phyloP scores from a whole-genome alignment of 1,139 yeast species.

The Candida gigantensis region DNA sequence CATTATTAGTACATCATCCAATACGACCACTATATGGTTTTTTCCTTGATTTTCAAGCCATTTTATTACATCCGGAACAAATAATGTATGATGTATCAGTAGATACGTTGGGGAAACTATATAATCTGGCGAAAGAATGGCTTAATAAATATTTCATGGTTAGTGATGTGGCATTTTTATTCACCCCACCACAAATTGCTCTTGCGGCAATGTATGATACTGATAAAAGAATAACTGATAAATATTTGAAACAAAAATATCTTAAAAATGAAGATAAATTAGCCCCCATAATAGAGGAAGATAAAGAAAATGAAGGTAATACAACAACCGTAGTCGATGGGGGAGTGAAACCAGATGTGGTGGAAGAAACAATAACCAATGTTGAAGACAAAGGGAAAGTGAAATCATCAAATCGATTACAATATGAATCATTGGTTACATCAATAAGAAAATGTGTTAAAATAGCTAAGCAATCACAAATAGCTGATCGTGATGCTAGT shows the following conservation, averaged over 20 bases:
- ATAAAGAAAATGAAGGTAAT: conserved; percentile 12
- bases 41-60: conserved; percentile 79
- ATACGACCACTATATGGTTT: conserved; percentile 88
- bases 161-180: conserved; percentile 75
- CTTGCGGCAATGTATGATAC: conserved; percentile 75
- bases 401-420: conserved; percentile 19
- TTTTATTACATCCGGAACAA: conserved; percentile 45
- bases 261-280: conserved; percentile 18
- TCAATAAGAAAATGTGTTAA: conserved; percentile 53
- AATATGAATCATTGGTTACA: conserved; percentile 44
- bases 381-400: conserved; percentile 9
- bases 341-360: conserved; percentile 11
- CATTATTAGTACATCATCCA: conserved; percentile 85
- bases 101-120: conserved; percentile 52
- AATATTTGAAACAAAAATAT: conserved; percentile 66
- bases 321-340: too few species aligned
- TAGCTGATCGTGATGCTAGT: conserved; percentile 61
- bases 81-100: conserved; percentile 38
- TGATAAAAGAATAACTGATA: conserved; percentile 62
- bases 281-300: conserved; percentile 17
- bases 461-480: conserved; percentile 40
- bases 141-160: conserved; percentile 63
- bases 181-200: conserved; percentile 94
- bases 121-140: conserved; percentile 68
- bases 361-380: conserved; percentile 6